Base-by-base conservation (phyloP, 169 alveolate species). In the Plasmodium billcollinsi region DNA sequence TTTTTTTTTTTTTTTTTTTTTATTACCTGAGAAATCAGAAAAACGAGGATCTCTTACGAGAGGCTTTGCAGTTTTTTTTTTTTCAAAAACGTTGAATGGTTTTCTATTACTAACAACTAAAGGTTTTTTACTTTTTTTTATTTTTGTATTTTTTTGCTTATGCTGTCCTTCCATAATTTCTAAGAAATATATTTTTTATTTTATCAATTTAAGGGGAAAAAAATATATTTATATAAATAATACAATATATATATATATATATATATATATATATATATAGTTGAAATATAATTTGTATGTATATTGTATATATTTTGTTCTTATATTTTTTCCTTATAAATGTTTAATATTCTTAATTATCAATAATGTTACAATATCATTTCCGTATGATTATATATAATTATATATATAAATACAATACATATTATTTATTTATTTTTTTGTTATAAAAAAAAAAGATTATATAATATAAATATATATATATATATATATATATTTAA, bases 91-190 rank as follows among this genome's bases (percentile, higher is more conserved):
- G 45, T 76, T 76, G 21, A 76, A 76, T 11, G 89, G 89, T 54
- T 63, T 76, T 52, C 89, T 62, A 43, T 76, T 76, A 50, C 89
- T 76, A 50, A 76, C 89, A 54, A 66, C 75, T 33, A 76, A 24
- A 3, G 89, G 89, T 56, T 54, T 62, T 33, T 76, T 74, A 33
- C 89, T 67, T 29, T 76, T 76, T 76, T 76, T 76, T 9, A 76
- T 76, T 76, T 76, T 76, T 12, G 24, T 63, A 63, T 63, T 56
- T 67, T 76, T 76, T n/a, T 62, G 12, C 29, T 29, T 43, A 14
- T 26, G 50, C 14, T 29, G 66, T 47, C 43, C 9, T 49, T 58
- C 20, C n/a, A 45, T 21, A 8, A 56, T 56, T 3, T 56, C 65
- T 56, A 8, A 52, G 15, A 56, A 18, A 56, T 12, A 56, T 18